These are phyloP conservation scores for Staphylotrichum longicolle DNA, from an alignment of 495 filamentous ascomycete genomes.

Conservation along the genomic window DNA sequence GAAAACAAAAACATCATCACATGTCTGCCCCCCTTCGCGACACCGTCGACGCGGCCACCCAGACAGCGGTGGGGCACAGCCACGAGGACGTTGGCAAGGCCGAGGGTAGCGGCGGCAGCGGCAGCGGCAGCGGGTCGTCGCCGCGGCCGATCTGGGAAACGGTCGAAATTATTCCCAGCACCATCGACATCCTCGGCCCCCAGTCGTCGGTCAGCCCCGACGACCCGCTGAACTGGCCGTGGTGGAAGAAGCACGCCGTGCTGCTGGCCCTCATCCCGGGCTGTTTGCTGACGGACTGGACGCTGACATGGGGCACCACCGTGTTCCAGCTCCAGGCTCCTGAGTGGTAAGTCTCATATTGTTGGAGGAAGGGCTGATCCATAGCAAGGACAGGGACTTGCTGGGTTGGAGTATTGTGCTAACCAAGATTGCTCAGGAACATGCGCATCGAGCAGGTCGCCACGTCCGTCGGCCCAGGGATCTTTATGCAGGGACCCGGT, in stretches of 20 bases:
- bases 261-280: slow-evolving; percentile 31
- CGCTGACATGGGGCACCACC: slow-evolving; percentile 52
- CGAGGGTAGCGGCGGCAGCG: too few species aligned
- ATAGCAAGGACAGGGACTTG: too few species aligned
- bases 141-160: too few species aligned
- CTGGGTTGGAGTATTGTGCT: too few species aligned
- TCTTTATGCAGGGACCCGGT: slow-evolving; percentile 54
- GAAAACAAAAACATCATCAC: too few species aligned
- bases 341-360: slow-evolving; percentile 35
- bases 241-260: slow-evolving; percentile 48
- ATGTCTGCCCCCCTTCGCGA: too few species aligned
- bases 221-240: slow-evolving; percentile 60
- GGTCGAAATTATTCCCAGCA: too few species aligned
- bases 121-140: too few species aligned
- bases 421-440: slow-evolving; percentile 13
- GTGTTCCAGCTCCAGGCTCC: slow-evolving; percentile 49
- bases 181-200: neutral
- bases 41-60: too few species aligned
- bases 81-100: too few species aligned
- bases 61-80: too few species aligned
- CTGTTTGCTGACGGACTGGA: slow-evolving; percentile 36
- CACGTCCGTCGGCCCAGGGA: slow-evolving; percentile 49
- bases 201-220: slow-evolving; percentile 41
- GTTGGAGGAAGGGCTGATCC: neutral
- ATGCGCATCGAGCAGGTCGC: slow-evolving; percentile 44